Base-by-base conservation (phyloP, 1,284 basidiomycete species). In the Golubevia sp. region DNA sequence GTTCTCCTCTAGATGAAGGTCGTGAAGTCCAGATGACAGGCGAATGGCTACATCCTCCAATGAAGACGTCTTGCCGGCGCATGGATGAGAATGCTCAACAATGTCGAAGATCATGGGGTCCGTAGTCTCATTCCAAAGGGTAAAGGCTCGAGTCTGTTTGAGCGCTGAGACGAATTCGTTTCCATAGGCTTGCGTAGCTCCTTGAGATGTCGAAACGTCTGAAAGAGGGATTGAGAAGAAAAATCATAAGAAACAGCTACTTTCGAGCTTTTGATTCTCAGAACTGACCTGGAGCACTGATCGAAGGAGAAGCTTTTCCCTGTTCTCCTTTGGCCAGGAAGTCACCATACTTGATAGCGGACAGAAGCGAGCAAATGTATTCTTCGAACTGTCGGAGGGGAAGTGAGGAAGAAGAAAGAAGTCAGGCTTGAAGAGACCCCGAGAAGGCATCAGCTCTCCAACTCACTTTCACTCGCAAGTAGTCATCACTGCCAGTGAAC, bases 401-500 rank as follows among this genome's bases (percentile, higher is more conserved):
- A 23, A 27, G 11, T 52, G 11, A 13, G 50, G 1, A 27, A 1
- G 7, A 27, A 52, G 21, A 52, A 11, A 13, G 21, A 52, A 27
- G n/a, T n/a, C n/a, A n/a, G n/a, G n/a, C n/a, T n/a, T n/a, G n/a
- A 52, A 52, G 50, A 23, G 5, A 23, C 30, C 30, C 11, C 5
- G 4, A 34, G 30, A 34, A 34, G 5, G 30, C 6, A 52, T 13
- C 21, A 11, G 11, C 30, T 34, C 38, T 70, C 61, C 48, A 67
- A 70, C 24, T 52, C 25, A 52, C 50, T 13, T 73, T 73, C 30
- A 63, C 67, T 24, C 80, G 69, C 7, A 83, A 61, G 44, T 76
- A 79, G 61, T 83, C 80, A 49, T 83, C 80, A 56, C 77, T 80
- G 49, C 80, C 80, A 18, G 71, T 66, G 64, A 71, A 83, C 50